A percentile compares a stretch with the other conserved stretches of the same genome.
phyloP scores from a whole-genome alignment of 1,284 basidiomycete species.

The Vanrija pseudolonga region DNA sequence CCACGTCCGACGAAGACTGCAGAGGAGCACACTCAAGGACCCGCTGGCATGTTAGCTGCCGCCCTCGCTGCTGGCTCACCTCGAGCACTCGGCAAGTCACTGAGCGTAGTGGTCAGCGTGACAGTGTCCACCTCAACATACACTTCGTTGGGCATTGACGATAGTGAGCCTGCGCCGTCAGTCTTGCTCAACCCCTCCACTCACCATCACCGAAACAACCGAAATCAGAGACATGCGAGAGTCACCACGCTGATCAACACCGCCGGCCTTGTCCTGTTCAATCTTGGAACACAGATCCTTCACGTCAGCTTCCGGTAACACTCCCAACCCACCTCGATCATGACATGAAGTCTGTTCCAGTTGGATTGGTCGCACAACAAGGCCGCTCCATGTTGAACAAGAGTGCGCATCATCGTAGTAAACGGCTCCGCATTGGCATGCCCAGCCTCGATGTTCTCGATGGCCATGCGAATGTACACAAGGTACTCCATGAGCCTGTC shows the following conservation, averaged over 20 bases:
- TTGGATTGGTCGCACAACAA: slow-evolving; percentile 9
- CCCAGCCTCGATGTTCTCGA: neutral
- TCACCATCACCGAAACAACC: too few species aligned
- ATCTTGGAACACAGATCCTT: neutral
- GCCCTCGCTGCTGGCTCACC: neutral
- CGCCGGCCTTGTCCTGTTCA: too few species aligned
- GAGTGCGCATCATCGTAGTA: neutral
- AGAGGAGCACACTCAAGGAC: neutral
- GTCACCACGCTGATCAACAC: neutral
- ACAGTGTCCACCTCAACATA: neutral
- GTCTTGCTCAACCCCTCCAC: too few species aligned
- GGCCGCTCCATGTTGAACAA: slow-evolving; percentile 1
- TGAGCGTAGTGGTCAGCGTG: neutral
- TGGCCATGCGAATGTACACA: neutral
- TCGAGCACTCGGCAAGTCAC: neutral
- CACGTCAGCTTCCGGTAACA: neutral
- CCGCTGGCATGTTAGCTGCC: neutral
- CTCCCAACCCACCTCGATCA: neutral
- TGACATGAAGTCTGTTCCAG: neutral
- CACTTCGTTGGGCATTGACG: neutral
- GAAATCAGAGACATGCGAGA: neutral
- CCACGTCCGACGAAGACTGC: neutral
- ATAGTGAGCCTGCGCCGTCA: neutral
- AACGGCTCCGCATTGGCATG: neutral
- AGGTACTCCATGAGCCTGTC: neutral